Base-by-base conservation (phyloP, 2,329 filamentous ascomycete species). In the Xylariaceae sp. region DNA sequence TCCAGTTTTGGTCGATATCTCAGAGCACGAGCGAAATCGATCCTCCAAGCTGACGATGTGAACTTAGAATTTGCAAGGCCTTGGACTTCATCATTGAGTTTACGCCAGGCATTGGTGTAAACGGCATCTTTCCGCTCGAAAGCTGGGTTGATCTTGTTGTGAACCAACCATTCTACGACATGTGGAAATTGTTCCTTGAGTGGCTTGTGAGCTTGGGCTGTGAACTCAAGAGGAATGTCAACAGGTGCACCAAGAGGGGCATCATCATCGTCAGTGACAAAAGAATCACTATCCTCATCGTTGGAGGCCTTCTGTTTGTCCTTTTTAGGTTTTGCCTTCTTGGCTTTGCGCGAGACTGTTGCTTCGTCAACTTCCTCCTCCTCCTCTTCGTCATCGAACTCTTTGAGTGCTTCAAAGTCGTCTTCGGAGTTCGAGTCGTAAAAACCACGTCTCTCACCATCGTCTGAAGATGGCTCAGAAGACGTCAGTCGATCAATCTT, bases 111-210 rank as follows among this genome's bases (percentile, higher is more conserved):
- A 22, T 87, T 73, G 11, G 69, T 61, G 65, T 90, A 94, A 11
- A 90, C 71, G 7, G 79, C 73, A 52, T 88, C 81, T 5, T 78
- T 70, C 15, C 63, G 62, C 11, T 78, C 70, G 59, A 90, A 91
- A 0, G 75, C 81, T 0, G 87, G 87, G 57, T 90, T 86, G 44
- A 94, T 75, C 58, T 86, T 85, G 62, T 87, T 87, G 60, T 90
- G 86, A 2, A 92, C 83, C 69, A 91, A 85, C 87, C 87, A 92
- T 63, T 90, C 86, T 2, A 92, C 75, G 0, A 82, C 85, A 58
- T 85, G 82, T 42, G 79, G 80, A 70, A 92, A 92, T 44, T 90
- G 81, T 36, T 89, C 83, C 55, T 83, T 84, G 0, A 85, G 71
- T 44, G 86, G 86, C 57, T 84, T 83, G 54, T 83, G 82, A 0